Evolutionary conservation across 108 stramenopile species (phyloP), one percentile per base, ranked within the genome.

Genomic region (Nannochloropsis oceanica): DNA sequence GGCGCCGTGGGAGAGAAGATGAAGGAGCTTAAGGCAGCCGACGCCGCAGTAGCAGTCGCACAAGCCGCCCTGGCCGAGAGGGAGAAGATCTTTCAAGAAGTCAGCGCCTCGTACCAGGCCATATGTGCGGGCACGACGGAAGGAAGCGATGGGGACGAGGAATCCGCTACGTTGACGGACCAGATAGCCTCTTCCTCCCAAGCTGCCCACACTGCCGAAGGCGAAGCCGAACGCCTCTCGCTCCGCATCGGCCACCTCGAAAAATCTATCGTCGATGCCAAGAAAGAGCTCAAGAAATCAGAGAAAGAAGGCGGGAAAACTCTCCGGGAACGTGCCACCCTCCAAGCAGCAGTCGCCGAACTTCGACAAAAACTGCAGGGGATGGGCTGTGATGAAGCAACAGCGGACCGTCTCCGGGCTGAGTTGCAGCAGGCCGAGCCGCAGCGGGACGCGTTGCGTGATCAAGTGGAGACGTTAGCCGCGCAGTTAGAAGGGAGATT

Each of bases 241-340:
- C 95, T 96, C 95, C 95, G 96, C 88, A 94, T 96, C 83, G 90
- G 92, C 24, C 97, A 97, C 89, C 90, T 96, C 43, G 87, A 85
- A 25, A 94, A 94, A 82, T 89, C 94, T 22, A 80, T 86, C 42
- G 83, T 95, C 94, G 84, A 90, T 79, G 93, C 95, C 12, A 93
- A 95, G 84, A 95, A 91, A 43, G 94, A 95, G 27, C 93, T 95
- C 93, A 92, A 93, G 82, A 94, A 94, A 87, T 92, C 92, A 81
- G 90, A 93, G 79, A 94, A 94, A 73, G 92, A 83, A 27, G 73
- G 26, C 3, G 82, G n/a, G 22, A 73, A 73, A n/a, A 9, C n/a
- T n/a, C 59, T 44, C 26, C n/a, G 82, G 73, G 86, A 26, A 22
- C 18, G 59, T 18, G 59, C 18, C 22, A 3, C 59, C 59, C 59